Base-by-base conservation (phyloP, 164 flowering plant species). In the Euptelea pleiosperma region DNA sequence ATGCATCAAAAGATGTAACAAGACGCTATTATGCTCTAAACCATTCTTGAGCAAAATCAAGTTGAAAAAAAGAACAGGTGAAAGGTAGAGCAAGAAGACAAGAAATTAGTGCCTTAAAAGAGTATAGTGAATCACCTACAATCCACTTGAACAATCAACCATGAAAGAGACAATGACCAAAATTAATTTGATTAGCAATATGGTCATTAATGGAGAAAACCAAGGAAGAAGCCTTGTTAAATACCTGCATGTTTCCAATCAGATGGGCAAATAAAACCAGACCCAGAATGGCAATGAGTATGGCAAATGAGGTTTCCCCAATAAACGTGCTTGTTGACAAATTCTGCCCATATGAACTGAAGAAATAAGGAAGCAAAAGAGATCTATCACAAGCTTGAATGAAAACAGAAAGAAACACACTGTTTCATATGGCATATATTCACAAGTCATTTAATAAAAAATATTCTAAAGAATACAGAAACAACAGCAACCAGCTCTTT, bases 181-280 rank as follows among this genome's bases (percentile, higher is more conserved):
- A 22, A 14, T 8, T 15, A 6, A 14, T n/a, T n/a, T n/a, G 2
- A 29, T 31, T 30, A 30, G 43, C 2, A 15, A 31, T 24, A 37
- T 7, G 33, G 40, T 30, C 29, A 33, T 18, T 14, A 52, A 25
- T 28, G 10, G 30, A 25, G 1, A n/a, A n/a, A 10, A 24, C 12
- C 16, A 18, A 16, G 42, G 18, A 47, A n/a, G n/a, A n/a, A 62
- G 16, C 11, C 35, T n/a, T 3, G 19, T 15, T 80, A n/a, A n/a
- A n/a, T n/a, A 89, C 98, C 97, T 93, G 97, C 96, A 93, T 87
- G 68, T 93, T 93, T 45, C 98, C 97, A 61, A 93, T 93, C 58
- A 93, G 73, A 69, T 82, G 97, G 8, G 98, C 85, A 77, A 90
- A 90, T 53, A 93, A 73, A 66, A 93, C 91, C 24, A 90, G 85